Evolutionary conservation across 202 grass and related monocot genomes (phyloP).

Genomic region (Eragrostis tef): DNA sequence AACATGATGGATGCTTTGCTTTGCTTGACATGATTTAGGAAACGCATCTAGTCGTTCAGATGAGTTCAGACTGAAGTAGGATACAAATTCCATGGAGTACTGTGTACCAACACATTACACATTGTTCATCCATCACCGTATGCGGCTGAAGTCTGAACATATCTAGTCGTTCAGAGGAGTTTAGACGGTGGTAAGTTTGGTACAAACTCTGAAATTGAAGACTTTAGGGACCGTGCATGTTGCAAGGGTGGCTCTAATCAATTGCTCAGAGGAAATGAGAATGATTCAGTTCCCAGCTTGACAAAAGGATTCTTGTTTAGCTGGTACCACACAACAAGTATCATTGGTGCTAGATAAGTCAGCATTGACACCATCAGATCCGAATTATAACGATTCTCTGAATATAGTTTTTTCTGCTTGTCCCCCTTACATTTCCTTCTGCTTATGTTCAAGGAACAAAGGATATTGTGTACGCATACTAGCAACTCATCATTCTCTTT

Average conservation of each 20-base stretch:
- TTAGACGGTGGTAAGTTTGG: neutral
- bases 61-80: neutral
- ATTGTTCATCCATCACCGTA: too few species aligned
- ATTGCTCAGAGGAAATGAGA: neutral
- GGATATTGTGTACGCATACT: too few species aligned
- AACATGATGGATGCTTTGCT: too few species aligned
- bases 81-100: too few species aligned
- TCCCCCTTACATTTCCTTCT: neutral
- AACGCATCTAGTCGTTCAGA: neutral
- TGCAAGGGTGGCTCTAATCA: neutral
- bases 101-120: too few species aligned
- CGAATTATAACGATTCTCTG: neutral
- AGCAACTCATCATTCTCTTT: too few species aligned
- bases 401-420: neutral
- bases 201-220: neutral
- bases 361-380: neutral
- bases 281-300: constrained; percentile 16
- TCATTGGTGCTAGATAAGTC: neutral
- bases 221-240: too few species aligned
- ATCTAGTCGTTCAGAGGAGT: neutral
- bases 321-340: neutral
- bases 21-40: too few species aligned
- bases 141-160: neutral
- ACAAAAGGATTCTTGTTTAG: neutral
- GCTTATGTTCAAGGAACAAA: neutral